Evolutionary conservation across 257 asterid genomes (phyloP).

Genomic region (Haberlea rhodopensis): DNA sequence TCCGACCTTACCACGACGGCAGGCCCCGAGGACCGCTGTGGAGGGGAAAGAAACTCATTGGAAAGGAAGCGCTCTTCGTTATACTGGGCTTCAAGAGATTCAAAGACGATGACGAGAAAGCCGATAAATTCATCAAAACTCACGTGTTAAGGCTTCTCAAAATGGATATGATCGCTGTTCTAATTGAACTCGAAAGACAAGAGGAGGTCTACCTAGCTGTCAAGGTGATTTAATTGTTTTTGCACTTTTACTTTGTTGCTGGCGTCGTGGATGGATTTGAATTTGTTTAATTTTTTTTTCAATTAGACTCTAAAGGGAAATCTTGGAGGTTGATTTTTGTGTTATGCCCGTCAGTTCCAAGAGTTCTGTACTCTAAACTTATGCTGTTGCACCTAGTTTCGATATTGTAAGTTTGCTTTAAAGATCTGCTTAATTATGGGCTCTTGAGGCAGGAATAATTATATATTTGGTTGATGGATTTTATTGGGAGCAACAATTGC

Average conservation of each 20-base stretch:
- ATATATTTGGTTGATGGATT: too few species aligned
- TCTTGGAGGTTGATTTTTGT: background rate
- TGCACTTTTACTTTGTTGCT: constrained; percentile 29
- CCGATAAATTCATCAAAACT: constrained; percentile 64
- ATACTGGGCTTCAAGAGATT: constrained; percentile 73
- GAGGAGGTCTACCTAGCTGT: constrained; percentile 82
- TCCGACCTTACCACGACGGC: constrained; percentile 75
- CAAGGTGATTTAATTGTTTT: constrained; percentile 49
- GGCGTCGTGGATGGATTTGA: constrained; percentile 15
- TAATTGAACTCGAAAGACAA: constrained; percentile 88
- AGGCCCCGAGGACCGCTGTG: constrained; percentile 90
- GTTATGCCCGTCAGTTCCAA: background rate
- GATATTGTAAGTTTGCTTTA: too few species aligned
- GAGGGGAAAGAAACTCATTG: constrained; percentile 89
- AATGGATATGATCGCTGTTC: constrained; percentile 82
- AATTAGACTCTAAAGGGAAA: too few species aligned
- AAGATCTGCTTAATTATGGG: too few species aligned
- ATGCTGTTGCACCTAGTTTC: too few species aligned
- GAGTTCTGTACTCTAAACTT: too few species aligned
- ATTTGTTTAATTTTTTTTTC: background rate
- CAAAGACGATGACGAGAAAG: constrained; percentile 58
- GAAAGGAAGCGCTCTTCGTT: constrained; percentile 83
- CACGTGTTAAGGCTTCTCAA: constrained; percentile 83
- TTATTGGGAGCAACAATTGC: too few species aligned
- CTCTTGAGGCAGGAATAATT: too few species aligned